phyloP scores from a whole-genome alignment of 2,329 filamentous ascomycete species.

The Monosporascus sp. region DNA sequence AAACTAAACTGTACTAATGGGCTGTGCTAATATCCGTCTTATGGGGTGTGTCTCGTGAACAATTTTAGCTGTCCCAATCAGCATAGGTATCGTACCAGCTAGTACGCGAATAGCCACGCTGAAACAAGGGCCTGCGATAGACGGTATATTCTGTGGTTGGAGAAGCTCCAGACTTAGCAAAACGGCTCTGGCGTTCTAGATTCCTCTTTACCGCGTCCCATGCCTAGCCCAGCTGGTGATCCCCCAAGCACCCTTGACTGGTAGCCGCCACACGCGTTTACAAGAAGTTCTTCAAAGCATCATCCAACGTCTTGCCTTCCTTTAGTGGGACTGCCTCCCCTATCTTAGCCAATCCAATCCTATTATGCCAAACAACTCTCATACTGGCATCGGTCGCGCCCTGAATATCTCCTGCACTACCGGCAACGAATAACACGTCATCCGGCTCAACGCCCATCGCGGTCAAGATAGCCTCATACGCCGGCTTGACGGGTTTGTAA shows the following conservation, averaged over 20 bases:
- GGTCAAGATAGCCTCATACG: slow-evolving; percentile 28
- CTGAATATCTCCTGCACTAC: slow-evolving; percentile 34
- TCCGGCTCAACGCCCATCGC: slow-evolving; percentile 18
- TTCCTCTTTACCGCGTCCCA: too few species aligned
- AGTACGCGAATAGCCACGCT: too few species aligned
- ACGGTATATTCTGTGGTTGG: too few species aligned
- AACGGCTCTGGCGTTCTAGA: too few species aligned
- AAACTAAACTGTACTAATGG: too few species aligned
- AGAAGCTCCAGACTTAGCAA: too few species aligned
- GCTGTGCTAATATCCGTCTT: too few species aligned
- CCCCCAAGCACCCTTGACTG: not conserved
- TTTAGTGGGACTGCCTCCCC: slow-evolving; percentile 18
- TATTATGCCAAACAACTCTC: slow-evolving; percentile 35
- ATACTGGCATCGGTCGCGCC: slow-evolving; percentile 33
- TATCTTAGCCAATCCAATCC: slow-evolving; percentile 20
- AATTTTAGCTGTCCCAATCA: too few species aligned
- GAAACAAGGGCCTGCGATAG: too few species aligned
- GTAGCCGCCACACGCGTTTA: not conserved
- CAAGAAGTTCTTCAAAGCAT: slow-evolving; percentile 11
- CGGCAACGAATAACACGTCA: slow-evolving; percentile 32
- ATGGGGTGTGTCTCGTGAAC: too few species aligned
- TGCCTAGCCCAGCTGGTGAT: not conserved
- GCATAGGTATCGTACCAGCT: too few species aligned
- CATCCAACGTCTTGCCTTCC: slow-evolving; percentile 18
- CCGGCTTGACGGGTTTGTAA: slow-evolving; percentile 30